Base-by-base conservation (phyloP, 768 basidiomycete genomes). In the Leucosporidium yakuticum region DNA sequence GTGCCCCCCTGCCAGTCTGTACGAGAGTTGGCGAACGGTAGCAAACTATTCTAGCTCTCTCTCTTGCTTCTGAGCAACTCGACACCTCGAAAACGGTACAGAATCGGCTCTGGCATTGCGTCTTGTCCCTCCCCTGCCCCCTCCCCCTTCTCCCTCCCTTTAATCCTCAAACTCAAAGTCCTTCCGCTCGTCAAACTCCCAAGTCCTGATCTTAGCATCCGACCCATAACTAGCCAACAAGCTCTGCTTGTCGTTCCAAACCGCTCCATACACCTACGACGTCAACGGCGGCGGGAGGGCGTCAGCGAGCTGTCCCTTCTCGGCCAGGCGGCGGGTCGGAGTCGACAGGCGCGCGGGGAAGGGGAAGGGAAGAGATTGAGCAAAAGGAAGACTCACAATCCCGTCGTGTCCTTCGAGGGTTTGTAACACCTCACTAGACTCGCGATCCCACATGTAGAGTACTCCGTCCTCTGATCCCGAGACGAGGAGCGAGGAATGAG, bases 391-490 rank as follows among this genome's bases (percentile, higher is more conserved):
- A 62, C 62, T 36, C 27, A 62, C 62, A 32, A 62, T 50, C 5
- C 63, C 63, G 9, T 55, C 47, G 54, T 64, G 63, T 6, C 63
- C 63, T 21, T 57, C 53, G 31, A 64, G 63, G 27, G 63, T 57
- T 27, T 63, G 67, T 15, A 48, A 11, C 31, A 56, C 53, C 48
- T 49, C 53, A 23, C 64, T 31, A 3, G 61, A 69, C 54, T 78
- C 77, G 21, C 74, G 53, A 59, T 77, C 76, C 77, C 77, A 78
- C 31, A 78, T 60, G 60, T 78, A 77, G 8, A 78, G 70, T 23
- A 39, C 66, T 2, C 77, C 76, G 54, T 78, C 78, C 63, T 79
- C 78, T 17, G 76, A 77, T 20, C 78, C 78, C n/a, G 73, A 67
- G 21, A 79, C 60, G 44, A 79, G 54, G 51, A 77, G 65, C 20